phyloP scores from a whole-genome alignment of 768 basidiomycete species.

The Mrakia gelida region DNA sequence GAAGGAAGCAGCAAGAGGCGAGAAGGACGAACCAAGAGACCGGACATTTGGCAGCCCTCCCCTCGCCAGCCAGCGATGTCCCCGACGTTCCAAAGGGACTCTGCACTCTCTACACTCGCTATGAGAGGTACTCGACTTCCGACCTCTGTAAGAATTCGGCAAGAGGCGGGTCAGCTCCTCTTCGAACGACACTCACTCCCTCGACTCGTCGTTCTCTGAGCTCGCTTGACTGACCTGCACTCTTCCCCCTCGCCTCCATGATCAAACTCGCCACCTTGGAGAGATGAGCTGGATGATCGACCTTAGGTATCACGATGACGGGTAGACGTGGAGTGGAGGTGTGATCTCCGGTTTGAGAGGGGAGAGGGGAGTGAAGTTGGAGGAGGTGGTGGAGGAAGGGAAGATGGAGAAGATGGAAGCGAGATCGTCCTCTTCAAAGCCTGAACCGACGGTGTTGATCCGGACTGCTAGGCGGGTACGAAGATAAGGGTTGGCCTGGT shows the following conservation, averaged over 20 bases:
- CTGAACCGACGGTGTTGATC: conserved; percentile 42
- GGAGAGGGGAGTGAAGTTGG: conserved; percentile 1
- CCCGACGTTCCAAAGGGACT: conserved; percentile 8
- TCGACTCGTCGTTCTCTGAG: too few species aligned
- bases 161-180: neutral
- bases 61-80: conserved; percentile 18
- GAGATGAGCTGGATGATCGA: conserved; percentile 15
- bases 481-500: conserved; percentile 1
- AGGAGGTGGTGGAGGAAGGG: neutral
- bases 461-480: conserved; percentile 34
- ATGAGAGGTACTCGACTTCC: conserved; percentile 12
- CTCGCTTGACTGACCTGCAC: neutral
- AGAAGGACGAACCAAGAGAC: neutral
- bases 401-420: conserved; percentile 4
- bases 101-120: conserved; percentile 14
- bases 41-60: neutral
- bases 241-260: neutral
- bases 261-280: conserved; percentile 4
- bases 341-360: neutral
- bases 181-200: too few species aligned
- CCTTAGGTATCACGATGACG: conserved; percentile 25
- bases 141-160: neutral
- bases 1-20: too few species aligned
- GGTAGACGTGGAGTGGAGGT: conserved; percentile 1
- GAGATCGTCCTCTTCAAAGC: conserved; percentile 39